Base-by-base conservation (phyloP, 225 moss, liverwort and hornwort genomes). In the Physcomitrellopsis africana region DNA sequence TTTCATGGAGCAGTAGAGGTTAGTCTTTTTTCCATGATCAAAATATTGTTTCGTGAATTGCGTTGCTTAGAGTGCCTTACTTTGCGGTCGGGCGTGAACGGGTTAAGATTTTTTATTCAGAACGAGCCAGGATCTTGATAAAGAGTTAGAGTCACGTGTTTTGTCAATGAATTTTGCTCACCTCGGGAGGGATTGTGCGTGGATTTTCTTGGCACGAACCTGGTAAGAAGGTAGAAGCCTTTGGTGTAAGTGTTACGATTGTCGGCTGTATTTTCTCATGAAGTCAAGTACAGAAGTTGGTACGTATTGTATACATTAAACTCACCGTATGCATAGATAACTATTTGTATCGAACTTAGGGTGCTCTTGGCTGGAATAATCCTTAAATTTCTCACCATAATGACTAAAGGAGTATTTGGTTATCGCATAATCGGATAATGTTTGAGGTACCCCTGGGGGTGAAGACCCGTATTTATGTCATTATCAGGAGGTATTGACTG, bases 1-100 rank as follows among this genome's bases (percentile, higher is more conserved):
- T 97, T 97, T 63, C 97, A 97, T 81, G 94, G 97, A 56, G 97
- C 97, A 77, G 82, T 99, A 10, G 93, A 99, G 96, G 96, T 96
- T 58, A n/a, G 79, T 80, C 10, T 27, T 37, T 37, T 83, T 56
- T 27, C 46, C 23, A 42, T 16, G 72, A 47, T 72, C 52, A 15
- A 54, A 20, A 57, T 24, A 29, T 43, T 51, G 72, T 89, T 51
- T 37, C 32, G 32, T 4, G 7, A 37, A 37, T 37, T 79, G 88
- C 81, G 86, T 82, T 22, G 32, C 13, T 60, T 41, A 15, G 17
- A 23, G 32, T 51, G 18, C 51, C 58, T 58, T 45, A 44, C 9
- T n/a, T 12, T n/a, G 16, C n/a, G 11, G 73, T 42, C 41, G 23
- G 17, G 19, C 12, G 44, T 44, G n/a, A 53, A 19, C 45, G 42